Evolutionary conservation across 306 rosid genomes (phyloP).

Genomic region (Vigna hirtella): DNA sequence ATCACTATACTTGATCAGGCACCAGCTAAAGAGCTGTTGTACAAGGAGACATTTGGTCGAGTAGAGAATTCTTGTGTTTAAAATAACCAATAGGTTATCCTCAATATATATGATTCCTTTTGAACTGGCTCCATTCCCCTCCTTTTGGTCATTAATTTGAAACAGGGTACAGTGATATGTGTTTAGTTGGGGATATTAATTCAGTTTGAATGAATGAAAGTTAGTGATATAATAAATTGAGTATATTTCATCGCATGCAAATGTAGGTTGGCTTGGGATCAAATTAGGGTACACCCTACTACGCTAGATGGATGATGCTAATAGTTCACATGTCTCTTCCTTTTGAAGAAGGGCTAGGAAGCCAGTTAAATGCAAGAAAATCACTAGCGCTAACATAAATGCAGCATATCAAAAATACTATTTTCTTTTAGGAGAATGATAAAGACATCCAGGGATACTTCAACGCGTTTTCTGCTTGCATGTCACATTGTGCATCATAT

Average conservation of each 20-base stretch:
- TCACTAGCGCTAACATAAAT: constrained; percentile 37
- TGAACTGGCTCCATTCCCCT: constrained; percentile 56
- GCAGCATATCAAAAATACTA: constrained; percentile 20
- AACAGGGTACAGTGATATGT: constrained; percentile 35
- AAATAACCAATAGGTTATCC: constrained; percentile 47
- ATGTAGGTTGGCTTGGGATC: constrained; percentile 36
- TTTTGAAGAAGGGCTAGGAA: constrained; percentile 51
- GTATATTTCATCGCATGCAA: background rate
- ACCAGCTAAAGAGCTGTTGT: background rate
- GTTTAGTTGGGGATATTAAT: constrained; percentile 41
- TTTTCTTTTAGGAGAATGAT: constrained; percentile 28
- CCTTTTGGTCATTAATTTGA: constrained; percentile 35
- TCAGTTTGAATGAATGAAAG: constrained; percentile 43
- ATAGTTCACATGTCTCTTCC: constrained; percentile 54
- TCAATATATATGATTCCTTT: constrained; percentile 60
- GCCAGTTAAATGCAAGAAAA: constrained; percentile 34
- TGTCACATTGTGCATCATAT: constrained; percentile 37
- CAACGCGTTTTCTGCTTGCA: constrained; percentile 47
- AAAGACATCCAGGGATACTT: constrained; percentile 34
- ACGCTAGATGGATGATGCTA: constrained; percentile 37
- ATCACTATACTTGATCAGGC: background rate
- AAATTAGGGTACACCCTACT: constrained; percentile 34
- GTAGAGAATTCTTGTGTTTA: constrained; percentile 49
- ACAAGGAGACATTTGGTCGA: constrained; percentile 61
- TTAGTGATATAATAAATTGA: constrained; percentile 33